These are phyloP conservation scores for Cucurbita moschata DNA, from an alignment of 306 rosid species.

Conservation along the genomic window DNA sequence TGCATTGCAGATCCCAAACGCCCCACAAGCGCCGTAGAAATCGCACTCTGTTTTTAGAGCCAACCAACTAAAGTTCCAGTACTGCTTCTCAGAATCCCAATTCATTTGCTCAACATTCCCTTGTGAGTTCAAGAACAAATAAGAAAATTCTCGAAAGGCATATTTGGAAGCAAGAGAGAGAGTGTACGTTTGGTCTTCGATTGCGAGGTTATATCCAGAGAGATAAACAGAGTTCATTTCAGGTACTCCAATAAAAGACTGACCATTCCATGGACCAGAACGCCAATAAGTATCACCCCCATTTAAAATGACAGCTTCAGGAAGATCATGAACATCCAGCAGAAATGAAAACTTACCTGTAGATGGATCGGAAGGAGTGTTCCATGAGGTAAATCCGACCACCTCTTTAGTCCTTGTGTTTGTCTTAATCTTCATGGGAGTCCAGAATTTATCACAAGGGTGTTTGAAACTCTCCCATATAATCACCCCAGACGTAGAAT, in stretches of 20 bases:
- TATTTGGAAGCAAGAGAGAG: background rate
- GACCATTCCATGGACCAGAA: background rate
- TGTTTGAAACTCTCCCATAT: slow-evolving; percentile 29
- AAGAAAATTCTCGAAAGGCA: background rate
- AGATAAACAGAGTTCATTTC: slow-evolving; percentile 13
- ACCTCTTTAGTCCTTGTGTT: slow-evolving; percentile 5
- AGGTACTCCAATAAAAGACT: background rate
- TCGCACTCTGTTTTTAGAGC: slow-evolving; percentile 12
- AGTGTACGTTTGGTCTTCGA: slow-evolving; percentile 4
- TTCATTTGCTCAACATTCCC: background rate
- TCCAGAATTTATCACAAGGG: slow-evolving; percentile 10
- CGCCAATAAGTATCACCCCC: background rate
- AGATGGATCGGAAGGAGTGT: background rate
- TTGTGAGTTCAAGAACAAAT: background rate
- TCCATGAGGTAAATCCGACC: background rate
- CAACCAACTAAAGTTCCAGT: background rate
- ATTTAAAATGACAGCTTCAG: background rate
- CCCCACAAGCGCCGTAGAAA: slow-evolving; percentile 30
- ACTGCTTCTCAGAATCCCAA: background rate
- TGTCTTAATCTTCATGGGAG: slow-evolving; percentile 1
- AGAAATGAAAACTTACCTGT: background rate
- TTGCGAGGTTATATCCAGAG: slow-evolving; percentile 9
- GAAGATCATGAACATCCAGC: background rate
- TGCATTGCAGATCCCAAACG: slow-evolving; percentile 18
- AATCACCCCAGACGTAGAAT: background rate